Base-by-base conservation (phyloP, 2,329 filamentous ascomycete species). In the Arachnomyces sp. region DNA sequence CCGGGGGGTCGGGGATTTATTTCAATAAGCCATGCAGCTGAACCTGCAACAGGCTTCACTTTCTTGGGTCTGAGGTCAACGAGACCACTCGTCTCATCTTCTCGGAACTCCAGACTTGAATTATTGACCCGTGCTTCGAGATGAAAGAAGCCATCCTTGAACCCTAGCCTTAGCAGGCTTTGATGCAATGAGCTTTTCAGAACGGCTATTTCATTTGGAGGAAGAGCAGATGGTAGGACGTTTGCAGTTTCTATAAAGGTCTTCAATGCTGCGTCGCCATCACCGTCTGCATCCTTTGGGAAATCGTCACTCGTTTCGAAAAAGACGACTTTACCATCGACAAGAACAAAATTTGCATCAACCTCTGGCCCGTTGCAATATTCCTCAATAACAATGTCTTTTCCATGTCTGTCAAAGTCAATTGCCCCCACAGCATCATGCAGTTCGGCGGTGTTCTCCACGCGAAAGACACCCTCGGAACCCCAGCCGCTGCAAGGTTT, bases 321-420 rank as follows among this genome's bases (percentile, higher is more conserved):
- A 45, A 67, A 69, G 3, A 69, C 42, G 2, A 69, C 32, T 29
- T 67, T 49, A 1, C 64, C 65, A 35, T 69, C 52, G 11, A 52
- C 48, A 1, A 70, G 39, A 4, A 65, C 53, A 17, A 71, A 51
- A 47, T 69, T 69, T 34, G 54, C 61, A 42, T 69, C 66, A 1
- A 69, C 52, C 41, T 70, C 67, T 0, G 66, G 67, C 0, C 66
- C 67, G 6, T 60, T 55, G 14, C 61, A 44, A 39, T 69, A 69
- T 8, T 50, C 46, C 39, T 70, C 65, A 1, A 69, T 48, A 2
- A 68, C 49, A 13, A 67, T 50, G 5, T 53, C 44, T 2, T 29
- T 40, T 8, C 49, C 28, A 45, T 55, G 45, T 30, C 49, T 12
- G 38, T 38, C 14, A 9, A 34, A 38, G 17, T 45, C 21, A 14